Evolutionary conservation across 2,329 filamentous ascomycete genomes (phyloP), one percentile per base, ranked within the genome.

Genomic region (Furcasterigmium sp.): DNA sequence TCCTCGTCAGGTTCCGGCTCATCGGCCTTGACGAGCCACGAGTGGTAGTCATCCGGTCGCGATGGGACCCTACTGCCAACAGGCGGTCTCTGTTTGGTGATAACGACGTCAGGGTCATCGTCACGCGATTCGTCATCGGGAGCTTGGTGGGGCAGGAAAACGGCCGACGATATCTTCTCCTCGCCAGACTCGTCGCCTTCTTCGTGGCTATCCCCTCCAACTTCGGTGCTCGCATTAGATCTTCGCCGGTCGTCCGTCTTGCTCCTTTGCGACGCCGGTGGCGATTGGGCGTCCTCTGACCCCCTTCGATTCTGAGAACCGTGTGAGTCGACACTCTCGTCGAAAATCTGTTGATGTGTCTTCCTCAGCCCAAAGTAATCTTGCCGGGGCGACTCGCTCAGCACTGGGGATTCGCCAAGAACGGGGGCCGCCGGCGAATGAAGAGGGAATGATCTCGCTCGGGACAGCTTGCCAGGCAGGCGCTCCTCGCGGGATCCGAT

Each of bases 131-230:
- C 60, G 40, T 73, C 70, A 32, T 72, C 62, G 14, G 39, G 39
- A 36, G 73, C 75, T 54, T 87, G 82, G 67, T 91, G 87, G 34
- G 87, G 87, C 38, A 90, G 73, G 59, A 93, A 93, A 32, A 90
- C 74, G 19, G 87, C 87, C 25, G 86, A 91, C n/a, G 85, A 89
- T 49, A 93, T 90, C 62, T 91, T 87, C 61, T 93, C 87, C 59
- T 87, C 82, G 45, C 87, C 84, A 13, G 85, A 90, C 45, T 80
- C 76, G 32, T 80, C 76, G 15, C 67, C 70, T 37, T 78, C 73
- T 48, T 73, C 69, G 39, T 61, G 59, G 37, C 58, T 61, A 40
- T 67, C 64, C 14, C 30, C 30, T 39, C 64, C 58, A 48, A 51
- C 53, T 29, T 66, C 67, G 39, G 61, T 61, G 45, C 60, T 65